Base-by-base conservation (phyloP, 2,329 filamentous ascomycete species). In the Aspergillus sp. region DNA sequence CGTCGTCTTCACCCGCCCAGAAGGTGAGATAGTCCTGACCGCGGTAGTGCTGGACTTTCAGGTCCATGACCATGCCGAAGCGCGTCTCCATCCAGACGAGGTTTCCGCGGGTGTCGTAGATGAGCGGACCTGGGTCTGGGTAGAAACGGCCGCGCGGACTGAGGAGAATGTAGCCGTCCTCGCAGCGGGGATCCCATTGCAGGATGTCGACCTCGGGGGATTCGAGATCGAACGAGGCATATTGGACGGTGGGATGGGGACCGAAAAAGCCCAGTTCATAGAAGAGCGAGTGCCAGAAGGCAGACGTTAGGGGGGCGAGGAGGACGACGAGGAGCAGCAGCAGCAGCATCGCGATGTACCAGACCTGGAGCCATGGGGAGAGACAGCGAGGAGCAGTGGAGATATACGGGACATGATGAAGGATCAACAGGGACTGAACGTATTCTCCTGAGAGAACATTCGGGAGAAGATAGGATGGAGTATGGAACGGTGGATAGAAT, bases 1-100 rank as follows among this genome's bases (percentile, higher is more conserved):
- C 70, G 13, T 74, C 71, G 33, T 74, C 69, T 56, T 76, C 72
- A 13, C 77, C 77, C n/a, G 73, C 68, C 76, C 77, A 79, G 56
- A 79, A 79, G 0, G 76, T 78, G 47, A 80, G 60, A 61, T 78
- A 79, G 8, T 66, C 59, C 52, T 77, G 60, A 1, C 72, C 75
- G 51, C 68, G 70, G 55, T 74, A 79, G 6, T 62, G 57, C 57
- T 79, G 74, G 2, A 77, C 72, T 53, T 74, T 73, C 4, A 78
- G 59, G 57, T 78, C 76, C 58, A 79, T 77, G 2, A 74, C 71
- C 49, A 76, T 68, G 4, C 63, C 66, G 33, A 61, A 67, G 24
- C 67, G 65, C 49, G 65, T 48, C 53, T 70, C 54, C 48, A 64
- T 61, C 61, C 69, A 62, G 46, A 71, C 50, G 24, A 68, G 43